Base-by-base conservation (phyloP, 2,329 filamentous ascomycete species). In the Talaromyces sp. region DNA sequence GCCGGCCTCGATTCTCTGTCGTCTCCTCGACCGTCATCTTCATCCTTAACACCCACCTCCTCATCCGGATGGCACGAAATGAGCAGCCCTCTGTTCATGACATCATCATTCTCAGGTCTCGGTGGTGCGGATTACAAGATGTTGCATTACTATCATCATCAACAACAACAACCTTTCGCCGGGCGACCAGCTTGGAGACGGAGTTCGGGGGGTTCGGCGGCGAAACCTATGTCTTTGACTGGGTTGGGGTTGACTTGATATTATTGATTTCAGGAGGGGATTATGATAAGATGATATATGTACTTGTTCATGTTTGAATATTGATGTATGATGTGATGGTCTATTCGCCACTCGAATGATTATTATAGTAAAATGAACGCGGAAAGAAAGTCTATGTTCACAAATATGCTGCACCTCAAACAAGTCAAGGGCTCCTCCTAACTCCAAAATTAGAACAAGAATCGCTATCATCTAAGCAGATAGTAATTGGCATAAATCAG, bases 1-100 rank as follows among this genome's bases (percentile, higher is more conserved):
- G 59, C 67, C 65, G 40, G 72, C 65, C 43, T 68, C 31, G 36
- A 58, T 47, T 69, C 5, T 64, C 67, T 15, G 40, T 67, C 49
- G 11, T 49, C 58, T 15, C 34, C 49, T 31, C 31, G 60, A n/a
- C 34, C 60, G 54, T 54, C 60, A 17, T n/a, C 63, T 1, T 61
- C 58, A 43, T 65, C 72, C 27, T 68, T 69, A 25, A 19, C 61
- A 38, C 29, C 47, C n/a, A 25, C 47, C 22, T 51, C 38, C 22
- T 63, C 59, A 1, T 58, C 11, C 31, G 31, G 29, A 19, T 67
- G 61, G 54, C 60, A 53, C 36, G 58, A 63, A 15, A 22, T 58
- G 27, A 31, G 54, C 54, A 17, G 54, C 17, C 61, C 58, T 19
- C 15, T 69, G 67, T 51, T 58, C 40, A 47, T 68, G 65, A 31